These are phyloP conservation scores for Astrephomene gubernaculifera DNA, from an alignment of 139 green algal genomes.

Conservation along the genomic window DNA sequence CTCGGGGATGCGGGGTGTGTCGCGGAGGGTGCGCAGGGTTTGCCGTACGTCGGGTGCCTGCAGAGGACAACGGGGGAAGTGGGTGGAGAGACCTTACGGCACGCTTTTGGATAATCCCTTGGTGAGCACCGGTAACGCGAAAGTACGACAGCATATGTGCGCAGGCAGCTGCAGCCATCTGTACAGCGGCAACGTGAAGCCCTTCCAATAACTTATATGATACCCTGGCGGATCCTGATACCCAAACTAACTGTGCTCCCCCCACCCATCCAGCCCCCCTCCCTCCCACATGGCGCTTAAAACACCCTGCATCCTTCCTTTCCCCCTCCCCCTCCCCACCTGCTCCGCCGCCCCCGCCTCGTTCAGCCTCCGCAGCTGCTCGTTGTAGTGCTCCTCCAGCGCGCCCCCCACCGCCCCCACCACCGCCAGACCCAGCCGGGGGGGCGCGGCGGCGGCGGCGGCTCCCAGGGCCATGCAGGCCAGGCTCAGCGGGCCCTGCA, in stretches of 20 bases:
- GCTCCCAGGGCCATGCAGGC: slow-evolving; percentile 47
- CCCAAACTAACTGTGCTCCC: neutral
- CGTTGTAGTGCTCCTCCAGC: slow-evolving; percentile 71
- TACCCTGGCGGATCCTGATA: neutral
- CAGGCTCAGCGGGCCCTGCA: slow-evolving; percentile 28
- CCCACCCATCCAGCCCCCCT: neutral
- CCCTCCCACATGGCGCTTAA: too few relatives aligned
- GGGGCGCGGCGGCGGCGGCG: slow-evolving; percentile 35
- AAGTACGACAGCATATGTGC: neutral
- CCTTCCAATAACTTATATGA: too few relatives aligned
- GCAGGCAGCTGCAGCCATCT: too few relatives aligned
- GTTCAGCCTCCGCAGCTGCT: slow-evolving; percentile 65
- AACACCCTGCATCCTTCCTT: too few relatives aligned
- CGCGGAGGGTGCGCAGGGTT: slow-evolving; percentile 60
- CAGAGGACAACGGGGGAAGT: too few relatives aligned
- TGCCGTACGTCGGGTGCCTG: slow-evolving; percentile 51
- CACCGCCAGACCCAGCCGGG: slow-evolving; percentile 20
- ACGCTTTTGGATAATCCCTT: neutral
- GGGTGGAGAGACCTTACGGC: too few relatives aligned
- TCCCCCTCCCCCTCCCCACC: neutral
- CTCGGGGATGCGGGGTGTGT: slow-evolving; percentile 62
- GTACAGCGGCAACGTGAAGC: too few relatives aligned
- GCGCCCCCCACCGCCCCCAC: slow-evolving; percentile 64
- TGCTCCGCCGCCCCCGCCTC: slow-evolving; percentile 47
- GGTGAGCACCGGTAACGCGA: neutral